Percentiles rank a stretch among this genome's conserved stretches.
These are phyloP conservation scores for Pseudozyma pruni DNA, from an alignment of 1,284 basidiomycete genomes.

Conservation along the genomic window DNA sequence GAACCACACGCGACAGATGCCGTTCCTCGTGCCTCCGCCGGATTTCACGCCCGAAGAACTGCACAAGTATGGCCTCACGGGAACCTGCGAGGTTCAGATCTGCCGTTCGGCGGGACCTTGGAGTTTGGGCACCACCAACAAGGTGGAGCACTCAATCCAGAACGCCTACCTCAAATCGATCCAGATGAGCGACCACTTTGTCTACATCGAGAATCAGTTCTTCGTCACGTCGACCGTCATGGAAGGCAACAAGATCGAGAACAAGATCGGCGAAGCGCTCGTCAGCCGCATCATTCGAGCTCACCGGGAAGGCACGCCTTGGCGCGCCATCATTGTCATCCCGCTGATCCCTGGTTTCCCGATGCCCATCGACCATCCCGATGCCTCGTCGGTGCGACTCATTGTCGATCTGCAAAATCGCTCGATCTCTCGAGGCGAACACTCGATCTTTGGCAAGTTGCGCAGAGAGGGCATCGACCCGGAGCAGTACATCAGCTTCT, in stretches of 20 bases:
- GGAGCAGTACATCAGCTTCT: conserved; percentile 90
- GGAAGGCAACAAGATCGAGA: conserved; percentile 87
- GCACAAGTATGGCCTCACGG: conserved; percentile 82
- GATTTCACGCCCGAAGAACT: conserved; percentile 89
- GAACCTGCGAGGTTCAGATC: conserved; percentile 97
- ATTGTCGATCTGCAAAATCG: conserved; percentile 74
- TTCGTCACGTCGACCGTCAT: conserved; percentile 95
- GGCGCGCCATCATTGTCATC: conserved; percentile 93
- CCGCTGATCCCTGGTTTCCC: conserved; percentile 94
- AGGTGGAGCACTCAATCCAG: conserved; percentile 91
- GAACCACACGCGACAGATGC: conserved; percentile 90
- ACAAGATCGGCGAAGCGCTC: conserved; percentile 92
- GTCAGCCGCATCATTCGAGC: conserved; percentile 91
- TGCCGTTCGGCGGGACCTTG: conserved; percentile 94
- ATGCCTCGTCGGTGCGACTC: conserved; percentile 83
- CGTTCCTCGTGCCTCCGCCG: conserved; percentile 91
- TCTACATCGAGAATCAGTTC: conserved; percentile 89
- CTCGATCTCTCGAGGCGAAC: conserved; percentile 85
- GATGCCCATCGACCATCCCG: conserved; percentile 89
- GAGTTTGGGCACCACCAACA: conserved; percentile 89
- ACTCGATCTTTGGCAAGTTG: conserved; percentile 90
- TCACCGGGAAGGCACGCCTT: conserved; percentile 80
- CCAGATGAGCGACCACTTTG: conserved; percentile 83
- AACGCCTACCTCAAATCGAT: conserved; percentile 93
- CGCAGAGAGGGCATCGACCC: conserved; percentile 86